A percentile compares a stretch with the other conserved stretches of the same genome.
Evolutionary conservation across 2,329 filamentous ascomycete genomes (phyloP).

Genomic region (Thelonectria blattea): DNA sequence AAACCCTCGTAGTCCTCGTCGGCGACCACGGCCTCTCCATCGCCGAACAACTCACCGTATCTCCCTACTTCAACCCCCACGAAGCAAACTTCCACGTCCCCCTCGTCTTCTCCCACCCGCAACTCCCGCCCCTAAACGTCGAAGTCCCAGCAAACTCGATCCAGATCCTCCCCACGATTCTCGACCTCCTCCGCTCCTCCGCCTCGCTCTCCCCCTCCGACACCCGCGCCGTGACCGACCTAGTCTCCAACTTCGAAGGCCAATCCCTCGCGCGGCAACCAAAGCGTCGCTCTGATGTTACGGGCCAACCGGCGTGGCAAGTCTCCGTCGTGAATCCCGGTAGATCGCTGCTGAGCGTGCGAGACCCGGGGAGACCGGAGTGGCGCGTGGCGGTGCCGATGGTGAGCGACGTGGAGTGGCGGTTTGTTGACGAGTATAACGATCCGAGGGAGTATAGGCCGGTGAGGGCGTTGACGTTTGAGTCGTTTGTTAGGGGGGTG

Average conservation of each 20-base stretch:
- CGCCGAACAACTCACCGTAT: constrained; percentile 32
- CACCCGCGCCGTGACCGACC: constrained; percentile 25
- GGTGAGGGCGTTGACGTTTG: constrained; percentile 28
- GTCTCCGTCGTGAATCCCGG: constrained; percentile 39
- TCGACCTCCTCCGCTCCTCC: constrained; percentile 39
- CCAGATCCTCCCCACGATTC: constrained; percentile 40
- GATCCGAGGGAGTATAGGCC: constrained; percentile 31
- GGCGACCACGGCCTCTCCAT: constrained; percentile 42
- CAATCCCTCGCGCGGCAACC: constrained; percentile 35
- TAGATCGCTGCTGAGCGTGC: constrained; percentile 34
- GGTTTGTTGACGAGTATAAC: constrained; percentile 30
- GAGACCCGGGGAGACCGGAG: constrained; percentile 29
- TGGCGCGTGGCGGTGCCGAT: constrained; percentile 38
- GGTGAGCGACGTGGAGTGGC: constrained; percentile 36
- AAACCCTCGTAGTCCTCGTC: constrained; percentile 39
- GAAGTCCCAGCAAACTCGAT: constrained; percentile 34
- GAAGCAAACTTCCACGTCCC: constrained; percentile 38
- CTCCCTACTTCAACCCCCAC: constrained; percentile 38
- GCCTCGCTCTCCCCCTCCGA: constrained; percentile 29
- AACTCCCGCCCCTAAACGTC: constrained; percentile 33
- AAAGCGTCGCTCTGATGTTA: constrained; percentile 14
- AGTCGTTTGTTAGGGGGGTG: constrained; percentile 20
- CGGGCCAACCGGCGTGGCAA: constrained; percentile 33
- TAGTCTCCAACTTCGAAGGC: constrained; percentile 36
- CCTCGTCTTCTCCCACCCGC: constrained; percentile 39